Evolutionary conservation across 352 stramenopile genomes (phyloP), one percentile per base, ranked within the genome.

Genomic region (Pythium oligandrum): DNA sequence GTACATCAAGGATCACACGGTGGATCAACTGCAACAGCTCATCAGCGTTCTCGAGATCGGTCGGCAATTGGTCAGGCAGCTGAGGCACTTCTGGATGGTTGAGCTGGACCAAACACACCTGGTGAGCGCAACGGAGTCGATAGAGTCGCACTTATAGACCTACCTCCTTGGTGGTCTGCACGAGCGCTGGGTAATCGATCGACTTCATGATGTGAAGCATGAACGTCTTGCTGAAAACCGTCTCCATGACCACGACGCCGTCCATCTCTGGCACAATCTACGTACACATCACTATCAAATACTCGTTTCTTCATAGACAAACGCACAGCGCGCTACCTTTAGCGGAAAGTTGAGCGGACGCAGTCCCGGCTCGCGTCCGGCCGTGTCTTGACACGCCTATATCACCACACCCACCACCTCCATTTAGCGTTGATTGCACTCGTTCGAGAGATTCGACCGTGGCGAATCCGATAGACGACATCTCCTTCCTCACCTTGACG

Each of bases 191-290:
- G 68, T 90, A 93, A 71, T 93, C 83, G 52, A 93, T 93, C 60
- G 81, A 86, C 60, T 86, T 76, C 70, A 93, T 83, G 57, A 93
- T 89, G 64, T 93, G 80, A 48, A 90, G 61, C 75, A 91, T 89
- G 58, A 93, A 93, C 39, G 59, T 64, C 68, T 93, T 92, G 60
- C 73, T 86, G 68, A 81, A 93, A 33, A 90, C 64, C 42, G 81
- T 93, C 68, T 91, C 68, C 5, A 78, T 61, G 36, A 93, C 78
- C 12, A 90, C 83, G 6, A 93, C 71, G 53, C 81, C 80, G 44
- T 91, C 83, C 73, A 88, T 90, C 57, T 80, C 72, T 1, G 80
- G 77, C 35, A 75, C 72, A 57, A 93, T 93, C 82, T 93, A 48
- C 5, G 47, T 17, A 33, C 7, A 26, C 37, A 4, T 48, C 3